phyloP scores from a whole-genome alignment of 805 yeast genomes.

The Cyberlindnera americana region DNA sequence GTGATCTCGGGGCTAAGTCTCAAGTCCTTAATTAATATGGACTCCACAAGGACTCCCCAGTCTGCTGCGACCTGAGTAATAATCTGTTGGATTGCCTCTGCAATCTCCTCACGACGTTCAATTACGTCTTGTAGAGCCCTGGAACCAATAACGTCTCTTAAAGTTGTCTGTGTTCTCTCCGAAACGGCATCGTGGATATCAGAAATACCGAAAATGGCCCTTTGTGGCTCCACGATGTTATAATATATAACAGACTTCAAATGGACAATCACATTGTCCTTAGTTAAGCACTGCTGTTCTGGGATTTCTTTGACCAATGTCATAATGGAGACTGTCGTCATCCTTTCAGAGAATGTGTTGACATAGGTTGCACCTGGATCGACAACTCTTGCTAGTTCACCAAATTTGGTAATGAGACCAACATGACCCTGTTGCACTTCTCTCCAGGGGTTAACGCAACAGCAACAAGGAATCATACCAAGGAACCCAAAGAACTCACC shows the following conservation, averaged over 20 bases:
- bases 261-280: slow-evolving; percentile 61
- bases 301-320: slow-evolving; percentile 62
- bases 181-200: slow-evolving; percentile 52
- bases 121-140: slow-evolving; percentile 66
- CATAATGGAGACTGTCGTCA: slow-evolving; percentile 49
- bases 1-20: slow-evolving; percentile 52
- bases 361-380: slow-evolving; percentile 68
- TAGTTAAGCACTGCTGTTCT: slow-evolving; percentile 65
- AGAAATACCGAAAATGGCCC: slow-evolving; percentile 55
- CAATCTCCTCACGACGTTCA: slow-evolving; percentile 69
- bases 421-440: slow-evolving; percentile 64
- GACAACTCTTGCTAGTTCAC: slow-evolving; percentile 58
- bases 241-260: slow-evolving; percentile 65
- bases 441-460: slow-evolving; percentile 54
- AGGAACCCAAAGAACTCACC: slow-evolving; percentile 48
- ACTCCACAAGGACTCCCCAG: slow-evolving; percentile 71
- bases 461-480: slow-evolving; percentile 39
- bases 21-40: slow-evolving; percentile 65
- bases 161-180: slow-evolving; percentile 69
- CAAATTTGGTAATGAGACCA: slow-evolving; percentile 64
- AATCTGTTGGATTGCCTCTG: slow-evolving; percentile 57
- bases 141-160: slow-evolving; percentile 68
- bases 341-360: slow-evolving; percentile 59
- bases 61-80: slow-evolving; percentile 58
- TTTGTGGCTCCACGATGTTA: slow-evolving; percentile 64